These are phyloP conservation scores for Encephalitozoon intestinalis DNA, from an alignment of 371 early-diverging fungal genomes.

Conservation along the genomic window DNA sequence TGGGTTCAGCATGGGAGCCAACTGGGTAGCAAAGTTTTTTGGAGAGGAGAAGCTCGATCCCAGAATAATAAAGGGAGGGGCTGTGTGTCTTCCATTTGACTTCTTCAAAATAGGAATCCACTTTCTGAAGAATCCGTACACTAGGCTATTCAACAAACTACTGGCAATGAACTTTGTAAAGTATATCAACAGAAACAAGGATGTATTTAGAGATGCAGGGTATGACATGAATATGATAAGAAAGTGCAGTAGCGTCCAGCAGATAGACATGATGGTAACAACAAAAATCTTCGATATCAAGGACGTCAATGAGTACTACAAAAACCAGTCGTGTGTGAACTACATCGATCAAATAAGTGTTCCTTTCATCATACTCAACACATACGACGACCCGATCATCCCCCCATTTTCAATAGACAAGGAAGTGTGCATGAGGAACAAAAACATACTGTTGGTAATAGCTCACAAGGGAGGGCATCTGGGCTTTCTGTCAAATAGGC, in stretches of 20 bases:
- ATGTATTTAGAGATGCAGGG: slow-evolving; percentile 33
- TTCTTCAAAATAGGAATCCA: slow-evolving; percentile 48
- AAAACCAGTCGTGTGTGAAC: slow-evolving; percentile 33
- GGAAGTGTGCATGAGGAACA: slow-evolving; percentile 68
- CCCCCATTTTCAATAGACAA: slow-evolving; percentile 67
- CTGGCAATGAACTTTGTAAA: slow-evolving; percentile 49
- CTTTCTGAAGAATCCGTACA: slow-evolving; percentile 33
- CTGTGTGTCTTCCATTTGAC: slow-evolving; percentile 58
- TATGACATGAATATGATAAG: not conserved
- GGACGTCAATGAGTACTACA: slow-evolving; percentile 45
- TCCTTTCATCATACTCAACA: slow-evolving; percentile 71
- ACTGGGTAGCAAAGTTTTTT: slow-evolving; percentile 55
- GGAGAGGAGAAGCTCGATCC: slow-evolving; percentile 38
- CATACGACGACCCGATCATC: slow-evolving; percentile 81
- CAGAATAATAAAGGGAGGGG: slow-evolving; percentile 48
- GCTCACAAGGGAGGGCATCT: slow-evolving; percentile 79
- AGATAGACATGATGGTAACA: slow-evolving; percentile 18
- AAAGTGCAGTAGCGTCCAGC: slow-evolving; percentile 5
- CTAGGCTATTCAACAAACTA: slow-evolving; percentile 38
- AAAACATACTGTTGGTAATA: slow-evolving; percentile 72
- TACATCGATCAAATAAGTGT: slow-evolving; percentile 58
- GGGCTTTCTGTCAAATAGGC: slow-evolving; percentile 65
- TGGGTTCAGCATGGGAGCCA: slow-evolving; percentile 59
- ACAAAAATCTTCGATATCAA: slow-evolving; percentile 13
- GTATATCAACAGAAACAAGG: slow-evolving; percentile 41